Percentiles rank a stretch among this genome's conserved stretches.
Conservation (phyloP, 192 early-diverging fungal species). For the Podila clonocystis region DNA sequence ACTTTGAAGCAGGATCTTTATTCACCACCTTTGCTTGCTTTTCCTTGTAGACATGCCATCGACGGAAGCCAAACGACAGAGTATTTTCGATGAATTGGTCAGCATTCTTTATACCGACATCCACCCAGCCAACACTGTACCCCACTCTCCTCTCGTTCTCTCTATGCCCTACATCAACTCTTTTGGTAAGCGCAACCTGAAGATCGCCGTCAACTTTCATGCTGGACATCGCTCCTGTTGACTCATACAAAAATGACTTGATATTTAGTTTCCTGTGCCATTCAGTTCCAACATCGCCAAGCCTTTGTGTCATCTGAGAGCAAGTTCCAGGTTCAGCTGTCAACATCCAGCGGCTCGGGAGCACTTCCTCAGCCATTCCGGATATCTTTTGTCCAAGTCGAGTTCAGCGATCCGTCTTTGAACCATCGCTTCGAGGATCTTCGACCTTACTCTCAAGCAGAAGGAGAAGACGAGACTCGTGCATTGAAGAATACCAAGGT, state of each 20-base stretch:
- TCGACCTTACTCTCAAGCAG: slow-evolving; percentile 7
- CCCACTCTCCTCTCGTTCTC: slow-evolving; percentile 43
- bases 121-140: slow-evolving; percentile 21
- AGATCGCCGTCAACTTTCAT: slow-evolving; percentile 13
- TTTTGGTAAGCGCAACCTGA: slow-evolving; percentile 57
- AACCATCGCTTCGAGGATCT: slow-evolving; percentile 64
- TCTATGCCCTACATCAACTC: slow-evolving; percentile 73
- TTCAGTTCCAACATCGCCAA: slow-evolving; percentile 59
- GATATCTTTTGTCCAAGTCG: slow-evolving; percentile 59
- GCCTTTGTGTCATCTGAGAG: slow-evolving; percentile 65
- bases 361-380: slow-evolving; percentile 61
- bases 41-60: slow-evolving; percentile 54
- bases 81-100: slow-evolving; percentile 38
- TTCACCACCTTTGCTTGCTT: slow-evolving; percentile 31
- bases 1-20: not conserved
- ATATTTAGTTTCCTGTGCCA: slow-evolving; percentile 36
- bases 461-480: slow-evolving; percentile 5
- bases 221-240: slow-evolving; percentile 2
- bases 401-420: slow-evolving; percentile 66
- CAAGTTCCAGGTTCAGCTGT: slow-evolving; percentile 68
- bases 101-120: slow-evolving; percentile 27
- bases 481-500: not conserved
- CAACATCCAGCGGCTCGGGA: slow-evolving; percentile 27
- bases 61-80: slow-evolving; percentile 25
- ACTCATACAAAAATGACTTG: not conserved